Evolutionary conservation across 2,329 filamentous ascomycete genomes (phyloP), one percentile per base, ranked within the genome.

Genomic region (Madurella mycetomatis): DNA sequence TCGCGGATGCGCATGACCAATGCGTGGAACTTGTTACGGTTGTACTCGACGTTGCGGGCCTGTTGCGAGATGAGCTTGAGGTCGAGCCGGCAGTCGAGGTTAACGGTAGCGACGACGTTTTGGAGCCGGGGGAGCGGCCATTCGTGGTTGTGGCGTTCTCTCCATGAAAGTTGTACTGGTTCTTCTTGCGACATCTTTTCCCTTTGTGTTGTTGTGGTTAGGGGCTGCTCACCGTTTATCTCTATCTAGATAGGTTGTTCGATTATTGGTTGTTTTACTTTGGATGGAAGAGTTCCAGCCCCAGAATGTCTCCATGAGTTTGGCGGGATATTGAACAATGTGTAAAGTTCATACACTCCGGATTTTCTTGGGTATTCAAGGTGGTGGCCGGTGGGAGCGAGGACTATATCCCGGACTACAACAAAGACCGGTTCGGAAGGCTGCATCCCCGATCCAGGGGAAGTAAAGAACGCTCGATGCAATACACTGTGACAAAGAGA

Each of bases 1-100:
- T 96, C 92, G 68, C 92, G 90, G 66, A 96, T 96, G 78, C 92
- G 90, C 92, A 96, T 96, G 73, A 96, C 95, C 63, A 96, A 90
- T 70, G 92, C 92, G 67, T 90, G 90, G 70, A 96, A 96, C 86
- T 91, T 91, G 88, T 92, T 55, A 12, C 16, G 55, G 63, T 57
- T 96, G 80, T 95, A 96, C 80, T 96, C 91, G 61, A 92, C 92
- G 73, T 96, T 96, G 74, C 92, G 85, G 60, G 91, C 92, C 73
- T 96, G 92, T 70, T 96, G 81, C 65, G 92, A 90, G 71, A 96
- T 95, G 67, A 91, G 94, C 84, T 96, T 95, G 64, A 96, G 82
- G 73, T 96, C 91, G 76, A 96, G 78, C 65, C 91, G 90, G 76
- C 90, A 95, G 78, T 92, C 89, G 69, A 96, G 83, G 75, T 96